phyloP scores from a whole-genome alignment of 2,329 filamentous ascomycete genomes.

The Rasamsonia emersonii region DNA sequence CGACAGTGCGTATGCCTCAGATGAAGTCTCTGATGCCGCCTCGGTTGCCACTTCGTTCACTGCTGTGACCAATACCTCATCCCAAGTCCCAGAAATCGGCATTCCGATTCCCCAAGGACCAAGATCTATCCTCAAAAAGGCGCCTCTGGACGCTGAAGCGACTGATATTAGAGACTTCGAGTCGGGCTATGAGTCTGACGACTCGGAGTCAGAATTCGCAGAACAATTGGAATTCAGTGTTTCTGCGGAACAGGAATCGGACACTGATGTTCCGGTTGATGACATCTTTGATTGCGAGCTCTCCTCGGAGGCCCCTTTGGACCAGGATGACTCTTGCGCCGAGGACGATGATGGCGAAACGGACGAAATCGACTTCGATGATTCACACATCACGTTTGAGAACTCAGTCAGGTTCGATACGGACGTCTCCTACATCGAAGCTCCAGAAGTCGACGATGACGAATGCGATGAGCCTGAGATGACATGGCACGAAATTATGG shows the following conservation, averaged over 20 bases:
- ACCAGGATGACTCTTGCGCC: conserved; percentile 19
- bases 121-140: conserved; percentile 28
- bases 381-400: conserved; percentile 30
- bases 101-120: conserved; percentile 17
- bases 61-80: conserved; percentile 15
- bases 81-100: conserved; percentile 13
- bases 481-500: conserved; percentile 35
- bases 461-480: conserved; percentile 18
- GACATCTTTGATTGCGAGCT: conserved; percentile 7
- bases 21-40: conserved; percentile 26
- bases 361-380: conserved; percentile 24
- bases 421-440: conserved; percentile 27
- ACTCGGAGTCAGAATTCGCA: conserved; percentile 19
- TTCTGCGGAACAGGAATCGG: conserved; percentile 5
- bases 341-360: conserved; percentile 17
- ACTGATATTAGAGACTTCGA: conserved; percentile 19
- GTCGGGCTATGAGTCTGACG: conserved; percentile 31
- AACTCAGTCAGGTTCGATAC: conserved; percentile 26
- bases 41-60: conserved; percentile 19
- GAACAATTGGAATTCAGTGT: conserved; percentile 9
- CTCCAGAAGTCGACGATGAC: conserved; percentile 17
- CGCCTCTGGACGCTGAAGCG: conserved; percentile 17
- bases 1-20: conserved; percentile 32
- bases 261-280: conserved; percentile 6
- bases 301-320: conserved; percentile 7